Evolutionary conservation across 202 grass and related monocot species (phyloP), one percentile per base, ranked within the genome.

Genomic region (Dendrocalamus latiflorus): DNA sequence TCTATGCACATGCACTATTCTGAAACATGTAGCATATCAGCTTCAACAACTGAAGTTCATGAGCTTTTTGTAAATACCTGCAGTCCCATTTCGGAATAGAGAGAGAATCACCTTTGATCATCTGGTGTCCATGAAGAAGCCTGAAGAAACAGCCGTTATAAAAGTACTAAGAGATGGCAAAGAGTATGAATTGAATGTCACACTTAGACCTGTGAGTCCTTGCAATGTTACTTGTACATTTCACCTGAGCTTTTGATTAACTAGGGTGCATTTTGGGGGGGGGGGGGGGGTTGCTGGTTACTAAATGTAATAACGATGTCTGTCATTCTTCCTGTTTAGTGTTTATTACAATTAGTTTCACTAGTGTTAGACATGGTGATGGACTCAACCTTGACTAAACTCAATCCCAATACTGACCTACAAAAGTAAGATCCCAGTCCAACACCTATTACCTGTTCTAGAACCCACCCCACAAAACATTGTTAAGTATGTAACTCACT

Each of bases 21-120:
- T 28, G 71, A 71, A 67, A 63, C 18, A 69, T 74, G 24, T 53
- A 60, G 11, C 47, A 48, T 85, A 16, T 85, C 64, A 30, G 15
- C 8, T 36, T 86, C 16, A 54, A 25, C 18, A 44, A 74, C 78
- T 77, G 62, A 81, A 68, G 22, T 57, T 84, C 57, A 33, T 87
- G 34, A 47, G 6, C 11, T 79, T 58, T 47, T 89, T 89, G 66
- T 75, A 30, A 20, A 74, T 81, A 22, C 57, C 33, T 95, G 78
- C 90, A 98, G 95, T 98, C 61, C 92, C 92, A 90, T 98, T 98
- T 62, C 84, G 95, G 30, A 98, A 95, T 87, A 98, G 92, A 88
- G 95, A 98, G 91, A 98, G 95, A 82, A 98, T 98, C 82, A 95
- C 93, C 64, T 98, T 98, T 54, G 95, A 98, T 88, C 92, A 98